A percentile compares a stretch with the other conserved stretches of the same genome.
Conservation (phyloP, 768 basidiomycete genomes). For the Tricholoma hemisulphureum region DNA sequence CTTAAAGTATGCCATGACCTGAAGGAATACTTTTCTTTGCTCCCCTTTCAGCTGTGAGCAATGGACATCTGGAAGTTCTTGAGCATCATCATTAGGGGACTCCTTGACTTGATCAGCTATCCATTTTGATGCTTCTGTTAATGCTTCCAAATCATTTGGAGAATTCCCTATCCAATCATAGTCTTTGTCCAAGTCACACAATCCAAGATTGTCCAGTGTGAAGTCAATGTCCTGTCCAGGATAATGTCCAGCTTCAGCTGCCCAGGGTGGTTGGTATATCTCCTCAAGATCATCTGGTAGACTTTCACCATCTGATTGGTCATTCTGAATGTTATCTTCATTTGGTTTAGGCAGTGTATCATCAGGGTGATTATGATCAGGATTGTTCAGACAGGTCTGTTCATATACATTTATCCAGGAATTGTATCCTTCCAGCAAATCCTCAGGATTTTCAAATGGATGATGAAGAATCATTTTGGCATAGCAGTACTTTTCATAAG, state of each 20-base stretch:
- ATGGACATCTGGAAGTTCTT: slow-evolving; percentile 16
- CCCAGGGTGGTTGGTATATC: slow-evolving; percentile 20
- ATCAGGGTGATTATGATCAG: neutral
- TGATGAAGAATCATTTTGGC: slow-evolving; percentile 5
- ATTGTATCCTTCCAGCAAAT: neutral
- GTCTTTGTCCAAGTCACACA: slow-evolving; percentile 17
- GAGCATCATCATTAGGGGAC: slow-evolving; percentile 21
- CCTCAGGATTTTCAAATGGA: neutral
- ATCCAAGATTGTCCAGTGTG: slow-evolving; percentile 12
- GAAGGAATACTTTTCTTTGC: slow-evolving; percentile 6
- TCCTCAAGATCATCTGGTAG: slow-evolving; percentile 10
- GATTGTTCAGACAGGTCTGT: neutral
- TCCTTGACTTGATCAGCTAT: slow-evolving; percentile 17
- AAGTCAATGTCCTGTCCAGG: slow-evolving; percentile 16
- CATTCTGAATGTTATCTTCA: slow-evolving; percentile 5
- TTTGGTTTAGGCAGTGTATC: slow-evolving; percentile 1
- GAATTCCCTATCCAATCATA: slow-evolving; percentile 24
- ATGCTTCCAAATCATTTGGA: neutral
- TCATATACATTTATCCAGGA: neutral
- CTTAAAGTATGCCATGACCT: slow-evolving; percentile 12
- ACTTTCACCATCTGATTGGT: slow-evolving; percentile 11
- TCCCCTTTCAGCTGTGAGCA: slow-evolving; percentile 7
- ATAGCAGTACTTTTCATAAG: slow-evolving; percentile 10
- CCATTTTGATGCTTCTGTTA: slow-evolving; percentile 15
- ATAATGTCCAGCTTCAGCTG: slow-evolving; percentile 17